phyloP scores from a whole-genome alignment of 768 basidiomycete genomes.

The Lactifluus piperatus region DNA sequence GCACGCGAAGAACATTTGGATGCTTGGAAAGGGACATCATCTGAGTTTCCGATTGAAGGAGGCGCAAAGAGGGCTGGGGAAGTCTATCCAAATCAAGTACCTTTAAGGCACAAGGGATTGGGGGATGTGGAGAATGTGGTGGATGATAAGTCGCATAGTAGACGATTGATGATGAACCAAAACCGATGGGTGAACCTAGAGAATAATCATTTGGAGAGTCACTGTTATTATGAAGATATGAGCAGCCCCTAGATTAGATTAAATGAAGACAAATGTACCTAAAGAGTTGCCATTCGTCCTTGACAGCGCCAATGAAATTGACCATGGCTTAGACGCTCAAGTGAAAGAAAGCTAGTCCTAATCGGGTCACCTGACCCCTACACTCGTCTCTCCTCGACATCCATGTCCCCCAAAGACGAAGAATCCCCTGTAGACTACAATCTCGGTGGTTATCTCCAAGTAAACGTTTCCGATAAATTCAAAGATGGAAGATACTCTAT shows the following conservation, averaged over 20 bases:
- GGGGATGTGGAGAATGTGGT: slow-evolving; percentile 26
- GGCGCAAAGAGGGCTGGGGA: slow-evolving; percentile 57
- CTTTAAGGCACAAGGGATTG: slow-evolving; percentile 72
- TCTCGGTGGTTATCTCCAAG: slow-evolving; percentile 61
- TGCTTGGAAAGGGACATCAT: slow-evolving; percentile 90
- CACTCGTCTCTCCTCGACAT: slow-evolving; percentile 34
- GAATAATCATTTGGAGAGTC: slow-evolving; percentile 65
- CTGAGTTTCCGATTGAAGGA: slow-evolving; percentile 78
- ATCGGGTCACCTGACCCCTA: slow-evolving; percentile 37
- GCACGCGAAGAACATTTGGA: slow-evolving; percentile 86
- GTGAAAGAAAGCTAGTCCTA: too few species aligned
- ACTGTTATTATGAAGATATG: slow-evolving; percentile 30
- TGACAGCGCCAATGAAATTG: slow-evolving; percentile 76
- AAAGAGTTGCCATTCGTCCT: slow-evolving; percentile 77
- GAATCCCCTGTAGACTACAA: slow-evolving; percentile 82
- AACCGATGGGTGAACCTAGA: slow-evolving; percentile 73
- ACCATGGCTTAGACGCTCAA: too few species aligned
- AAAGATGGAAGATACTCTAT: slow-evolving; percentile 78
- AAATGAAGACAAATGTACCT: slow-evolving; percentile 36
- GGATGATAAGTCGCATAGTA: slow-evolving; percentile 65
- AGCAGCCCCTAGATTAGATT: not conserved
- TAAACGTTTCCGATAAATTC: slow-evolving; percentile 67
- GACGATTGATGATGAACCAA: slow-evolving; percentile 88
- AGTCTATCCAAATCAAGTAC: slow-evolving; percentile 82
- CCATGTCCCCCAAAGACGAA: slow-evolving; percentile 62